A percentile compares a stretch with the other conserved stretches of the same genome.
Conservation (phyloP, 2,329 filamentous ascomycete species). For the Elsinoe australis region DNA sequence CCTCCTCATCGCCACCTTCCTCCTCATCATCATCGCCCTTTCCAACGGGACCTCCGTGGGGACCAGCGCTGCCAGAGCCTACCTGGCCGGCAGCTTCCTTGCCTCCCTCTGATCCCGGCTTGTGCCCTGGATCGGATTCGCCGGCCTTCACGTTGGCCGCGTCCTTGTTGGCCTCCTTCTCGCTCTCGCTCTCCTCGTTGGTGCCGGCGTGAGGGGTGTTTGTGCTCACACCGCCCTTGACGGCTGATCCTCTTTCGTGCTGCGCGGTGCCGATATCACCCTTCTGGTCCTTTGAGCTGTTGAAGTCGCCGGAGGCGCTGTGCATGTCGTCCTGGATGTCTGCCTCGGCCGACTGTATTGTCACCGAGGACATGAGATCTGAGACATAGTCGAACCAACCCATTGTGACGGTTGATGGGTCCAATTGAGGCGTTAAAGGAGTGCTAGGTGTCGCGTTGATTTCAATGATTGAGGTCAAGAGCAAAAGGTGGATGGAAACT, state of each 20-base stretch:
- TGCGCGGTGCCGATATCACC: conserved; percentile 26
- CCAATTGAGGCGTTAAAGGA: conserved; percentile 3
- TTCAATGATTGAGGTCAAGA: conserved; percentile 1
- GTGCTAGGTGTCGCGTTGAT: not conserved
- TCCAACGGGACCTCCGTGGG: conserved; percentile 26
- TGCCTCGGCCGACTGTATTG: conserved; percentile 52
- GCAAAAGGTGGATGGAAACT: conserved; percentile 18
- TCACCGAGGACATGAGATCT: conserved; percentile 59
- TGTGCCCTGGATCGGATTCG: conserved; percentile 24
- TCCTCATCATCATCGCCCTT: conserved; percentile 38
- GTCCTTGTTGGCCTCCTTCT: conserved; percentile 38
- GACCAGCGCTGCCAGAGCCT: conserved; percentile 23
- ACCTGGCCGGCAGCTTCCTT: conserved; percentile 26
- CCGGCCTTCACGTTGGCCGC: conserved; percentile 32
- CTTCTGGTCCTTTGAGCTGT: conserved; percentile 30
- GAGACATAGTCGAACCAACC: conserved; percentile 58
- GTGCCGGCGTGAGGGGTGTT: conserved; percentile 35
- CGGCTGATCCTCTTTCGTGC: conserved; percentile 26
- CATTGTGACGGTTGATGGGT: conserved; percentile 39
- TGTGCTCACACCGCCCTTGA: conserved; percentile 35
- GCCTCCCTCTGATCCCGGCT: conserved; percentile 23
- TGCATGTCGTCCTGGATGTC: conserved; percentile 50
- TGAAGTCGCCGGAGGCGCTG: conserved; percentile 38
- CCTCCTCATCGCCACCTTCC: conserved; percentile 47
- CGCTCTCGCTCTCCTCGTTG: conserved; percentile 36